Conservation (phyloP, 2,329 filamentous ascomycete genomes). For the Cercospora sp. region DNA sequence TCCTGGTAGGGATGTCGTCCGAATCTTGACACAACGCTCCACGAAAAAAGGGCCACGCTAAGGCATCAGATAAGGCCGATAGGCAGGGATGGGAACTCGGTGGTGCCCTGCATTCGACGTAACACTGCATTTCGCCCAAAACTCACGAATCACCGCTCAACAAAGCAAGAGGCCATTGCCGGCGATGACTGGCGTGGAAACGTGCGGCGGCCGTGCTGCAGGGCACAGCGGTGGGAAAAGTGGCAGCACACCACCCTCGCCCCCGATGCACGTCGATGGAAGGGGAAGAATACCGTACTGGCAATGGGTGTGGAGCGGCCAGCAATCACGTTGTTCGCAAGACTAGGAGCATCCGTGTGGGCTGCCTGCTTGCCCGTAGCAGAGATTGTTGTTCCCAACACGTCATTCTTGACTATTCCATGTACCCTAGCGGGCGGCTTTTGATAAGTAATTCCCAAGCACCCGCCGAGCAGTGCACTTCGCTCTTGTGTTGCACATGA, state of each 20-base stretch:
- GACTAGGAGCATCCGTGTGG: background rate
- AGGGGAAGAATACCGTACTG: background rate
- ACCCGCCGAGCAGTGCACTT: background rate
- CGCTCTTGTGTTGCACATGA: background rate
- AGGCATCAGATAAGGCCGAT: background rate
- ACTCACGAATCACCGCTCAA: background rate
- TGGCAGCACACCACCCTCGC: background rate
- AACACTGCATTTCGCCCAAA: constrained; percentile 2
- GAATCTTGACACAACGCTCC: background rate
- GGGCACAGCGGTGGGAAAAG: background rate
- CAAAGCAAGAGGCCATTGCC: background rate
- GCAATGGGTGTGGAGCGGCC: background rate
- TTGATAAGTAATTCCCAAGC: constrained; percentile 13
- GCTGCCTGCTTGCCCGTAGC: background rate
- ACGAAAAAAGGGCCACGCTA: background rate
- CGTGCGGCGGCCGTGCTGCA: background rate
- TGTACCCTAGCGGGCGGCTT: background rate
- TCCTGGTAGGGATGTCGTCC: constrained; percentile 5
- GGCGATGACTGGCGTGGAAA: background rate
- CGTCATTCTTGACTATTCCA: background rate
- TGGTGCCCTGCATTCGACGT: constrained; percentile 5
- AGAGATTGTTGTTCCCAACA: constrained; percentile 6
- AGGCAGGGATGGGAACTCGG: background rate
- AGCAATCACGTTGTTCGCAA: background rate
- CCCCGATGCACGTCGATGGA: constrained; percentile 5